These are phyloP conservation scores for Mercurialis annua DNA, from an alignment of 345 rosid species.

Conservation along the genomic window DNA sequence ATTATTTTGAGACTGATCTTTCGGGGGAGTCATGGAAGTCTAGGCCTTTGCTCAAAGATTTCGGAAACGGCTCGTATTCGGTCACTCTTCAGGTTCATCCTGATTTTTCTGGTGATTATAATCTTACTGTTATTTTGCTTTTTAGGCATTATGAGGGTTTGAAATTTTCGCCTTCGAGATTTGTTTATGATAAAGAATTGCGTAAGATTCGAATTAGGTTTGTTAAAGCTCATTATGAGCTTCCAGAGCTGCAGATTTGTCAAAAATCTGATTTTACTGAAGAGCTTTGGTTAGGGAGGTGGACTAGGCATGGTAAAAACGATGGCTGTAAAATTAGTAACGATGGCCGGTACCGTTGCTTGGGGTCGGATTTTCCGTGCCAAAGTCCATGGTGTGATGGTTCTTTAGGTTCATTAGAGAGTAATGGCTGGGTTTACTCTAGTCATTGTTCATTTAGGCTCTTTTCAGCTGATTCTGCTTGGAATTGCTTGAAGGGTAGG, in stretches of 20 bases:
- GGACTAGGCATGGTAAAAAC: conserved; percentile 83
- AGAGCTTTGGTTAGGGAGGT: conserved; percentile 80
- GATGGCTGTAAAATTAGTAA: conserved; percentile 55
- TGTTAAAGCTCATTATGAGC: conserved; percentile 23
- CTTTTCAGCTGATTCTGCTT: conserved; percentile 53
- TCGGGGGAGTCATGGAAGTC: conserved; percentile 89
- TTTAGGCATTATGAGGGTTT: conserved; percentile 76
- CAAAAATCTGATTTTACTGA: conserved; percentile 52
- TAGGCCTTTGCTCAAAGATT: conserved; percentile 71
- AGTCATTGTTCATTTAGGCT: conserved; percentile 75
- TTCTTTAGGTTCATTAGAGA: conserved; percentile 67
- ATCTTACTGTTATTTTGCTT: conserved; percentile 68
- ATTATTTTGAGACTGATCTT: conserved; percentile 84
- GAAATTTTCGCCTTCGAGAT: conserved; percentile 58
- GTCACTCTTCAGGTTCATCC: conserved; percentile 83
- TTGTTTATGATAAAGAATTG: conserved; percentile 53
- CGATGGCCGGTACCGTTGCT: conserved; percentile 81
- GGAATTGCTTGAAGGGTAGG: conserved; percentile 68
- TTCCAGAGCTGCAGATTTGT: conserved; percentile 56
- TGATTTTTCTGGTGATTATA: conserved; percentile 69
- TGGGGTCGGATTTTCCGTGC: conserved; percentile 57
- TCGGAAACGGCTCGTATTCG: conserved; percentile 73
- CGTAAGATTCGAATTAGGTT: conserved; percentile 48
- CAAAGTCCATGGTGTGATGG: conserved; percentile 83
- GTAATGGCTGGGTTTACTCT: conserved; percentile 97